Percentiles rank a stretch among this genome's conserved stretches.
phyloP scores from a whole-genome alignment of 768 basidiomycete genomes.

The Polyporus arcularius region DNA sequence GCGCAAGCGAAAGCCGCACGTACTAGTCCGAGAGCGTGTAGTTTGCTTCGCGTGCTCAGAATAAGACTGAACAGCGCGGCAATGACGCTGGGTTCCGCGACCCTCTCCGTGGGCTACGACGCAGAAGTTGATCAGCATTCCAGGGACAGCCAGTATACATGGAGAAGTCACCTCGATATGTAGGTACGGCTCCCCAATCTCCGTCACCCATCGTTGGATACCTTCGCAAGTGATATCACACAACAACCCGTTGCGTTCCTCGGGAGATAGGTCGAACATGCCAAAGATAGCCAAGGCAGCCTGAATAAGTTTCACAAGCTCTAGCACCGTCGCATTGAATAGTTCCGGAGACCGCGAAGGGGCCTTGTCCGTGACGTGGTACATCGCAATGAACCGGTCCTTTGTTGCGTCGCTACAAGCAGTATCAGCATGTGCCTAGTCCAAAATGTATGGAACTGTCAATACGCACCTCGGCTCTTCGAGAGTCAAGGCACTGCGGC shows the following conservation, averaged over 20 bases:
- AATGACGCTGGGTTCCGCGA: constrained; percentile 72
- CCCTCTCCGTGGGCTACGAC: constrained; percentile 63
- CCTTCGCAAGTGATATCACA: constrained; percentile 79
- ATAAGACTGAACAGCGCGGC: constrained; percentile 72
- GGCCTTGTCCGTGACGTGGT: constrained; percentile 53
- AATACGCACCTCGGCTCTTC: constrained; percentile 65
- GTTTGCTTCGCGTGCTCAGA: constrained; percentile 66
- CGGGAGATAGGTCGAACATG: constrained; percentile 46
- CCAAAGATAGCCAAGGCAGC: constrained; percentile 72
- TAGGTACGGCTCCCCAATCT: constrained; percentile 62
- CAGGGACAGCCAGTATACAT: neutral
- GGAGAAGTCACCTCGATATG: constrained; percentile 54
- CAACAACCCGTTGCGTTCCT: constrained; percentile 62
- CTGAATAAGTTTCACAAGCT: constrained; percentile 76
- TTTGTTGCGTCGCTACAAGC: constrained; percentile 69
- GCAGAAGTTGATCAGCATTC: neutral
- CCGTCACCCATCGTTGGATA: constrained; percentile 64
- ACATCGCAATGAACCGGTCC: constrained; percentile 75
- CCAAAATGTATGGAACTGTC: neutral
- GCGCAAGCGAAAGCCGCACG: neutral
- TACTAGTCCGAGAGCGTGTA: constrained; percentile 53
- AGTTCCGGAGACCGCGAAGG: constrained; percentile 30
- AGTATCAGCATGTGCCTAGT: constrained; percentile 1
- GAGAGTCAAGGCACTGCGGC: constrained; percentile 75
- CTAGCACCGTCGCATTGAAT: constrained; percentile 70